A percentile compares a stretch with the other conserved stretches of the same genome.
These are phyloP conservation scores for Colletotrichum tabaci DNA, from an alignment of 2,329 filamentous ascomycete species.

Conservation along the genomic window DNA sequence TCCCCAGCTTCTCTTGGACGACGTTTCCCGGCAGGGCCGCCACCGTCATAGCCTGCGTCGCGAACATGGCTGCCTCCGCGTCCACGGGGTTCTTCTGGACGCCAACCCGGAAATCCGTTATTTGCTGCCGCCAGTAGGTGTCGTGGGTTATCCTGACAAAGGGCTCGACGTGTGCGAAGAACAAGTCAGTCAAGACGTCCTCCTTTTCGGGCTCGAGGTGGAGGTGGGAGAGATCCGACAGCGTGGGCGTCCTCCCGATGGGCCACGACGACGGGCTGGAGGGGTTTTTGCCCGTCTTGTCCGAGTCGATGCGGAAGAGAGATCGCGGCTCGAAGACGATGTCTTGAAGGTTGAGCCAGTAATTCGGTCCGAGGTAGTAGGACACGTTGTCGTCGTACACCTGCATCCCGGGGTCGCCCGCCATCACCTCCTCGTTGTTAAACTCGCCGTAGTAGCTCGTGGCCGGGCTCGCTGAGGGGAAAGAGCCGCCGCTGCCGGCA, in stretches of 20 bases:
- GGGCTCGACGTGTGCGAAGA: constrained; percentile 35
- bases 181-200: constrained; percentile 35
- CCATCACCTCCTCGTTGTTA: constrained; percentile 22
- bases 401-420: constrained; percentile 37
- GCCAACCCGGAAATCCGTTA: constrained; percentile 38
- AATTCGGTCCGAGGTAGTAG: constrained; percentile 40
- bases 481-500: neutral
- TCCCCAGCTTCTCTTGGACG: constrained; percentile 23
- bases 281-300: constrained; percentile 31
- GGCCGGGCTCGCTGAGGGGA: constrained; percentile 16
- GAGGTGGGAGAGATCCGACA: constrained; percentile 27
- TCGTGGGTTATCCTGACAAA: constrained; percentile 31
- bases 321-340: constrained; percentile 38
- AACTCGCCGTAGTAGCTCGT: constrained; percentile 14
- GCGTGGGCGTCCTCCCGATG: constrained; percentile 23
- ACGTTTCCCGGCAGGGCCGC: constrained; percentile 29
- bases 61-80: constrained; percentile 33
- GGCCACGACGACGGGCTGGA: constrained; percentile 33
- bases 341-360: constrained; percentile 41
- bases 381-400: constrained; percentile 40
- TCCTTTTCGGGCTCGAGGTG: constrained; percentile 36
- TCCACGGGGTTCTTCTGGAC: constrained; percentile 33
- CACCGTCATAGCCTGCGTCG: constrained; percentile 39
- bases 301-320: constrained; percentile 35
- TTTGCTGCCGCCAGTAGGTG: constrained; percentile 37